Evolutionary conservation across 2,329 filamentous ascomycete genomes (phyloP).

Genomic region (Ceratocystis destructans): DNA sequence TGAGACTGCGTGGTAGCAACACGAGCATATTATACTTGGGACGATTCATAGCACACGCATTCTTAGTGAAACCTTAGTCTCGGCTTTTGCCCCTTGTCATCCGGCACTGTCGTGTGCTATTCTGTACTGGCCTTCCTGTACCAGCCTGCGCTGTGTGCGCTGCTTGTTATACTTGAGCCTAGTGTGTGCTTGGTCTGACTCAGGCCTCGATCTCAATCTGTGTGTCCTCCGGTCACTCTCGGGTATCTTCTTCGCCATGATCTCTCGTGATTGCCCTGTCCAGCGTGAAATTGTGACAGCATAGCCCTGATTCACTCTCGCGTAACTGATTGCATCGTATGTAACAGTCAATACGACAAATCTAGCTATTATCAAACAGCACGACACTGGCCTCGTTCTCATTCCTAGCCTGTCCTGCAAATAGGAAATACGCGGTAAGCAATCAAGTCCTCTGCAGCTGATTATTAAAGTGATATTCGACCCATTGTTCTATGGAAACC

Average conservation of each 20-base stretch:
- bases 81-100: slow-evolving; percentile 3
- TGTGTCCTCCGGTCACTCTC: not conserved
- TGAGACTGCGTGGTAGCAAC: not conserved
- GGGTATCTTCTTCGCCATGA: not conserved
- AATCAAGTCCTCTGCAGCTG: not conserved
- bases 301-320: not conserved
- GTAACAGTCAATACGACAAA: not conserved
- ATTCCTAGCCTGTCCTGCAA: not conserved
- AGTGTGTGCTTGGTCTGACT: not conserved
- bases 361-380: not conserved
- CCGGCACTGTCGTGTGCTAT: not conserved
- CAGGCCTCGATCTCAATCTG: not conserved
- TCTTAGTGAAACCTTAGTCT: not conserved
- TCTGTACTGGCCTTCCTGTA: not conserved
- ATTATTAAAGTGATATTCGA: not conserved
- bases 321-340: not conserved
- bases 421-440: not conserved
- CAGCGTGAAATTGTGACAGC: not conserved
- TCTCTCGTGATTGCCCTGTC: not conserved
- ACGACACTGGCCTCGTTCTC: not conserved
- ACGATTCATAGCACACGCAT: slow-evolving; percentile 1
- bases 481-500: not conserved
- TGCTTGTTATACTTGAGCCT: not conserved
- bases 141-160: not conserved
- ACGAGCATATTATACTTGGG: slow-evolving; percentile 6